Evolutionary conservation across 2,329 filamentous ascomycete species (phyloP), one percentile per base, ranked within the genome.

Genomic region (Fusarium miscanthi): DNA sequence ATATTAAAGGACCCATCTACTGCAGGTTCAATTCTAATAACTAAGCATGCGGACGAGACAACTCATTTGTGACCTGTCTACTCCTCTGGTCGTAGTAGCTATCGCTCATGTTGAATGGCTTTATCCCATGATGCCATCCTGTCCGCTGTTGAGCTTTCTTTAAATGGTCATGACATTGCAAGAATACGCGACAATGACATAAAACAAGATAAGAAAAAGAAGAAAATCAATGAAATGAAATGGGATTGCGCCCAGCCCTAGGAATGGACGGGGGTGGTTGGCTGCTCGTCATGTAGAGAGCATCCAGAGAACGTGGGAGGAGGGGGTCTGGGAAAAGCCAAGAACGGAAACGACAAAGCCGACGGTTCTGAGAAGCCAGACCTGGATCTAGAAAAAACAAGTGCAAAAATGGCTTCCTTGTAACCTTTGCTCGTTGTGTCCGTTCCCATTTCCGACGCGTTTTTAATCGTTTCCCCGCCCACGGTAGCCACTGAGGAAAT

Each of bases 21-120:
- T 57, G 46, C 49, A 66, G 52, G 56, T 66, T 61, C 61, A 61
- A 53, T 63, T 54, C 66, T 62, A 46, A 49, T 64, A 52, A 57
- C 52, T 67, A 45, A 57, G 53, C 42, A 61, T 56, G 53, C 63
- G 63, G 58, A 61, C 43, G 59, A 66, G 41, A 59, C 59, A 59
- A 19, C 46, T 66, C 48, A 46, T 46, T 61, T 53, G 35, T 62
- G 48, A 46, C 53, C 53, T 74, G 48, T 40, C 59, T 49, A 52
- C 45, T 59, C 60, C 52, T 61, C 49, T 52, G 48, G 48, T 48
- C 48, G 61, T 57, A 64, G 69, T 72, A 71, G 69, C 68, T 70
- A 63, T 78, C 79, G 79, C 78, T 78, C 80, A 81, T 80, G 80
- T 81, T 79, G 78, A 81, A 80, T 80, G 78, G 67, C 74, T 77